A percentile compares a stretch with the other conserved stretches of the same genome.
Evolutionary conservation across 495 filamentous ascomycete species (phyloP).

Genomic region (Daldinia bambusicola): DNA sequence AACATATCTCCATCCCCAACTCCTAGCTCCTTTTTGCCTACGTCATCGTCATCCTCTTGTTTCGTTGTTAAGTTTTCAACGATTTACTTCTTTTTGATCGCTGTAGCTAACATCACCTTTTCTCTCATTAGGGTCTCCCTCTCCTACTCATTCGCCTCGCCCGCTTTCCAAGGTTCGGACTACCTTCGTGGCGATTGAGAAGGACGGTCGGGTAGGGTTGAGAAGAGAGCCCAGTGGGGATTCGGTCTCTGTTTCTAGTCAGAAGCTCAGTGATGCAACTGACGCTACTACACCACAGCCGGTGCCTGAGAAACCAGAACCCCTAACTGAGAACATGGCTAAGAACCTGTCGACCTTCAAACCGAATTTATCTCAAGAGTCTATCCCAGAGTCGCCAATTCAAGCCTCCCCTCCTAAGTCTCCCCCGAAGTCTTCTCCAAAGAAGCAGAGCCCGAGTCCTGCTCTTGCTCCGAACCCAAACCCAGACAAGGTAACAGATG

Average conservation of each 20-base stretch:
- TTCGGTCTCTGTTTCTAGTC: conserved; percentile 51
- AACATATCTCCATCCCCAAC: conserved; percentile 20
- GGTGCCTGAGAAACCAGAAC: conserved; percentile 46
- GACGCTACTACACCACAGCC: conserved; percentile 48
- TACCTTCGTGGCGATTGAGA: conserved; percentile 84
- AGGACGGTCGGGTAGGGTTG: conserved; percentile 62
- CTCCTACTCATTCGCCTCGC: conserved; percentile 59
- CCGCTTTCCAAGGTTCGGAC: conserved; percentile 83
- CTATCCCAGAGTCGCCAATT: conserved; percentile 51
- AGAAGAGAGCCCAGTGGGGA: conserved; percentile 56
- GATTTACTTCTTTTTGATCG: neutral
- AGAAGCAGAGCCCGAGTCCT: conserved; percentile 36
- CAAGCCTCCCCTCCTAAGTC: conserved; percentile 25
- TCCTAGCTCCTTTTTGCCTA: conserved; percentile 20
- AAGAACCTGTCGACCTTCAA: conserved; percentile 44
- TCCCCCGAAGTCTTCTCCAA: conserved; percentile 27
- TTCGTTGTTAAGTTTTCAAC: conserved; percentile 13
- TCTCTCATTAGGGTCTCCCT: conserved; percentile 40
- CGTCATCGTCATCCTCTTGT: conserved; percentile 11
- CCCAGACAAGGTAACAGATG: conserved; percentile 48
- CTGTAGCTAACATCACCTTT: conserved; percentile 43
- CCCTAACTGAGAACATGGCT: conserved; percentile 46
- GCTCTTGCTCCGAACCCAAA: conserved; percentile 43
- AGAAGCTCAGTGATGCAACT: conserved; percentile 52
- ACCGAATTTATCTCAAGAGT: conserved; percentile 48